Evolutionary conservation across 1,284 basidiomycete species (phyloP), one percentile per base, ranked within the genome.

Genomic region (Rhodofomes roseus): DNA sequence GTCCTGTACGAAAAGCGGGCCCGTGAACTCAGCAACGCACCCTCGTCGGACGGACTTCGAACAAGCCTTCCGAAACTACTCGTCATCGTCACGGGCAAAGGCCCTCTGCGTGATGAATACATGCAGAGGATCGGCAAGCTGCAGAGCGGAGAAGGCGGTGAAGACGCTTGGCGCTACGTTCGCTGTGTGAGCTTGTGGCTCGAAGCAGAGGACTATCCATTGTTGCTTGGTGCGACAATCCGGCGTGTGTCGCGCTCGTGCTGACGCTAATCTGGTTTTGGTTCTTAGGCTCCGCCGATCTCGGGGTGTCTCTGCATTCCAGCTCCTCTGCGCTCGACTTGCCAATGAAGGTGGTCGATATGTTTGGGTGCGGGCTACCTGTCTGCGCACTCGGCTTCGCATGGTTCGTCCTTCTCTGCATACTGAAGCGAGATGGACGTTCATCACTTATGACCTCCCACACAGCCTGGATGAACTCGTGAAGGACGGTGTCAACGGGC

Each of bases 321-420:
- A 95, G 92, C 71, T 95, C 93, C 0, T 96, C 93, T 0, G 92
- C 86, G 0, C 76, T 96, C 50, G 97, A 99, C 74, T 78, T 99
- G 56, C 97, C 97, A 1, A 99, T 99, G 97, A 99, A 99, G 75
- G 89, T 99, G 9, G 96, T 99, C 2, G 97, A 99, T 73, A 98
- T 99, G 97, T 97, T 99, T 74, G 97, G 97, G 0, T 98, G 95
- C 66, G 90, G 87, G 1, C 77, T 98, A 55, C 96, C 96, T 0
- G 97, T 98, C 4, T 92, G 96, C 63, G 96, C 97, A 0, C 80
- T 95, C 8, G 81, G 89, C 46, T 99, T 98, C 71, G 77, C 81
- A 40, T 97, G 92, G 93, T 94, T 65, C 34, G 31, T n/a, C 50
- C 43, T 51, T 54, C 2, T 18, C 14, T 3, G 14, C 14, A 3